Conservation (phyloP, 352 stramenopile species). For the Phytophthora meadii region DNA sequence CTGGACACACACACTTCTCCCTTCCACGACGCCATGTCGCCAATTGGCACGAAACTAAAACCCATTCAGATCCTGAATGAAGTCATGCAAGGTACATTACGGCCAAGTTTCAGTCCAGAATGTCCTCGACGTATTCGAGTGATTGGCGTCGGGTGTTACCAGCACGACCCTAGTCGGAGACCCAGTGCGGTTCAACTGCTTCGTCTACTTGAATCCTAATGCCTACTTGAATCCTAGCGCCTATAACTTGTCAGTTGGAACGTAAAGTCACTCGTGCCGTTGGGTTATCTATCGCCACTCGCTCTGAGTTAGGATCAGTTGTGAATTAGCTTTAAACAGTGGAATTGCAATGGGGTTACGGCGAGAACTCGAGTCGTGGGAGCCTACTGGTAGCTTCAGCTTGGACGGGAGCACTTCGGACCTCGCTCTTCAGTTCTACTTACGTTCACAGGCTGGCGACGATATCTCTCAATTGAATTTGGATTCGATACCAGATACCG, state of each 20-base stretch:
- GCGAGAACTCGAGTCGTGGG: slow-evolving; percentile 23
- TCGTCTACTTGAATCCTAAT: slow-evolving; percentile 39
- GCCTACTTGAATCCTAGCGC: neutral
- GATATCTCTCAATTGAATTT: slow-evolving; percentile 15
- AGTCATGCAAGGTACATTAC: slow-evolving; percentile 53
- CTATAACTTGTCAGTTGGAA: neutral
- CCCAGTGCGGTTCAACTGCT: slow-evolving; percentile 45
- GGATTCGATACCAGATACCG: slow-evolving; percentile 22
- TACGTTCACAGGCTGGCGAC: slow-evolving; percentile 17
- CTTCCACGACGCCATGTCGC: slow-evolving; percentile 35
- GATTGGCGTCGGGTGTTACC: slow-evolving; percentile 49
- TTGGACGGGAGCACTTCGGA: slow-evolving; percentile 43
- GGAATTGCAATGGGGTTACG: neutral
- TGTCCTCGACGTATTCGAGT: slow-evolving; percentile 51
- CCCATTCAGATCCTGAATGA: slow-evolving; percentile 51
- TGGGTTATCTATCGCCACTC: neutral
- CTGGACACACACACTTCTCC: slow-evolving; percentile 36
- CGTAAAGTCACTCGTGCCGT: neutral
- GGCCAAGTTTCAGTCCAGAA: slow-evolving; percentile 46
- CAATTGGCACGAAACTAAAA: slow-evolving; percentile 40
- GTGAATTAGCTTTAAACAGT: slow-evolving; percentile 4
- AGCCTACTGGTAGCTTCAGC: slow-evolving; percentile 18
- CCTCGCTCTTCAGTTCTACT: slow-evolving; percentile 41
- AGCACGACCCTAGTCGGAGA: slow-evolving; percentile 44
- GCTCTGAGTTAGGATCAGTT: slow-evolving; percentile 1